A percentile compares a stretch with the other conserved stretches of the same genome.
These are phyloP conservation scores for Leptographium radiaticola DNA, from an alignment of 2,329 filamentous ascomycete genomes.

Conservation along the genomic window DNA sequence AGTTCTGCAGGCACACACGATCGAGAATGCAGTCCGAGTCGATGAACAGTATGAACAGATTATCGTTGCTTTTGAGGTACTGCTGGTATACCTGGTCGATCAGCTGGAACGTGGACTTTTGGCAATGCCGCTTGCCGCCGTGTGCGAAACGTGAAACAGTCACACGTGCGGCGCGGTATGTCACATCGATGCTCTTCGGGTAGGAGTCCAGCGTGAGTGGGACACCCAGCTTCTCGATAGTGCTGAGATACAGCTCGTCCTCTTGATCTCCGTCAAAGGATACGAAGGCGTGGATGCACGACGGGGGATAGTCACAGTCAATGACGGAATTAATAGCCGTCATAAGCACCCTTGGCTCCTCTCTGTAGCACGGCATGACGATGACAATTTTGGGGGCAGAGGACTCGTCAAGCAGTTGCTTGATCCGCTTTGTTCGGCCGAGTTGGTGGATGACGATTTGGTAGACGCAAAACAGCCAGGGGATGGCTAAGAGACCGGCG, in stretches of 20 bases:
- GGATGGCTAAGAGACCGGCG: constrained; percentile 68
- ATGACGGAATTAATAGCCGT: constrained; percentile 85
- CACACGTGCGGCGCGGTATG: constrained; percentile 68
- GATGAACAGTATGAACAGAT: constrained; percentile 91
- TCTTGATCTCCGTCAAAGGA: constrained; percentile 88
- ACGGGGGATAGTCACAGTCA: constrained; percentile 82
- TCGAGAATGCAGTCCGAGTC: constrained; percentile 95
- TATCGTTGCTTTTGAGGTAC: constrained; percentile 77
- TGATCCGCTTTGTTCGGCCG: constrained; percentile 69
- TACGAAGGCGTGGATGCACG: constrained; percentile 87
- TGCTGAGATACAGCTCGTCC: constrained; percentile 78
- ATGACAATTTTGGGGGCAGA: constrained; percentile 90
- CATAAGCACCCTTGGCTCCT: constrained; percentile 71
- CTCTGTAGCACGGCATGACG: constrained; percentile 94
- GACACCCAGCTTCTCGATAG: constrained; percentile 73
- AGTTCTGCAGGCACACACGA: constrained; percentile 84
- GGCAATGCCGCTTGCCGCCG: constrained; percentile 85
- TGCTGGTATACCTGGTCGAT: constrained; percentile 86
- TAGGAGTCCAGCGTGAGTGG: constrained; percentile 64
- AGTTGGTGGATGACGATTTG: constrained; percentile 79
- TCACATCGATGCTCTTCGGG: constrained; percentile 81
- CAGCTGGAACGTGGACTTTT: constrained; percentile 84
- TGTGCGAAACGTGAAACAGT: constrained; percentile 88
- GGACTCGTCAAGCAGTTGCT: constrained; percentile 68
- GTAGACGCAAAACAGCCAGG: constrained; percentile 89